These are phyloP conservation scores for Ophiocordyceps camponoti-floridani DNA, from an alignment of 2,329 filamentous ascomycete species.

Conservation along the genomic window DNA sequence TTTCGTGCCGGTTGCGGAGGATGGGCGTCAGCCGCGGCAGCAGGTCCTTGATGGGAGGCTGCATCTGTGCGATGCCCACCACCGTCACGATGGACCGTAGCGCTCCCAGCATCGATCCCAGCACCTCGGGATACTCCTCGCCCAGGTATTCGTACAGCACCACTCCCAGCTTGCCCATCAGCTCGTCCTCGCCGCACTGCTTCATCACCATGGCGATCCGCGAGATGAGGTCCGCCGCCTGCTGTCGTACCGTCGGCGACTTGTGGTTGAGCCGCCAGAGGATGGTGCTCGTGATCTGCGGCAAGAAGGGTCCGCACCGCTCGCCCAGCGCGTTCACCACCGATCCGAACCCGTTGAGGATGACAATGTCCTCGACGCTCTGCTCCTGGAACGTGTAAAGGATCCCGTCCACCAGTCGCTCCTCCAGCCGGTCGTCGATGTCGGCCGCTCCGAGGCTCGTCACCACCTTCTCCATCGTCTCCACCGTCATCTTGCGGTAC, in stretches of 20 bases:
- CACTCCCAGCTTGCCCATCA: slow-evolving; percentile 88
- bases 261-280: slow-evolving; percentile 97
- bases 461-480: slow-evolving; percentile 93
- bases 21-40: slow-evolving; percentile 94
- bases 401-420: slow-evolving; percentile 87
- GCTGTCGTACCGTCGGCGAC: slow-evolving; percentile 86
- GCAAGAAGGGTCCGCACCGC: slow-evolving; percentile 88
- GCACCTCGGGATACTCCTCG: slow-evolving; percentile 94
- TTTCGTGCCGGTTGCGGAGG: slow-evolving; percentile 92
- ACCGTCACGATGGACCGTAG: slow-evolving; percentile 93
- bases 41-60: slow-evolving; percentile 91
- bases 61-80: slow-evolving; percentile 95
- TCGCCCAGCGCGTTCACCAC: slow-evolving; percentile 90
- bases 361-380: slow-evolving; percentile 85
- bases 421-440: slow-evolving; percentile 80
- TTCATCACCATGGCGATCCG: slow-evolving; percentile 98
- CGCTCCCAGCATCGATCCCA: slow-evolving; percentile 89
- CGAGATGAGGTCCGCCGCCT: slow-evolving; percentile 90
- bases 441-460: slow-evolving; percentile 86
- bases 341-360: slow-evolving; percentile 94
- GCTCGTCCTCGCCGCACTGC: slow-evolving; percentile 86
- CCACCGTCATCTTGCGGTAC: slow-evolving; percentile 97
- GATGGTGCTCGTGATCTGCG: slow-evolving; percentile 92
- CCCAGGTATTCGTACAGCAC: slow-evolving; percentile 96
- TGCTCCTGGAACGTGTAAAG: slow-evolving; percentile 96